Conservation (phyloP, 441 rosid genomes). For the Hypseocharis bilobata region DNA sequence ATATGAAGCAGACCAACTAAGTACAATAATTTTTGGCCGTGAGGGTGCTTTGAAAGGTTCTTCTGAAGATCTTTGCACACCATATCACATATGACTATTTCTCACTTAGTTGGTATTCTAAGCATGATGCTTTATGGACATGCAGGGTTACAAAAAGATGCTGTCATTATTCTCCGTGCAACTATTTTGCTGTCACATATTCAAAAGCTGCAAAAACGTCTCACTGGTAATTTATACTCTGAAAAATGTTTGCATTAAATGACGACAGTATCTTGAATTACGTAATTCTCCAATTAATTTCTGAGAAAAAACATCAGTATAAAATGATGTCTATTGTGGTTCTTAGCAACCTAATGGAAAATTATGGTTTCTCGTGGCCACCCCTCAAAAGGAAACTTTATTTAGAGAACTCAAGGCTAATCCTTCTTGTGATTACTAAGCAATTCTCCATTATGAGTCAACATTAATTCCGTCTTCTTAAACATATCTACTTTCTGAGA, state of each 20-base stretch:
- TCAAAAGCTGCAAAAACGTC: conserved; percentile 51
- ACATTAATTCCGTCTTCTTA: too few relatives aligned
- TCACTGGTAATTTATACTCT: conserved; percentile 38
- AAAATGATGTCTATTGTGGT: background rate
- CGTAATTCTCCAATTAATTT: background rate
- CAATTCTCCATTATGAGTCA: too few relatives aligned
- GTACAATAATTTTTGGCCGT: conserved; percentile 46
- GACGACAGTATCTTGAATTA: background rate
- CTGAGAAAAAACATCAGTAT: background rate
- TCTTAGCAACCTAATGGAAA: background rate
- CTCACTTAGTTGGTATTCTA: conserved; percentile 14
- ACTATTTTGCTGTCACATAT: conserved; percentile 40
- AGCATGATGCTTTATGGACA: conserved; percentile 17
- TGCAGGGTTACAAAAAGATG: conserved; percentile 51
- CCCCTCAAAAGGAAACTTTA: background rate
- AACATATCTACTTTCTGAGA: too few relatives aligned
- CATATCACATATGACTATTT: background rate
- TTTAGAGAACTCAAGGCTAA: background rate
- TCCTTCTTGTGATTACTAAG: background rate
- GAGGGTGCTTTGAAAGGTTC: conserved; percentile 59
- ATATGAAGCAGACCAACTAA: conserved; percentile 54
- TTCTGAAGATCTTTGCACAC: background rate
- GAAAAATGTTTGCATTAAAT: background rate
- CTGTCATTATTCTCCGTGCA: conserved; percentile 52
- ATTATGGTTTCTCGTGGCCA: too few relatives aligned